Conservation (phyloP, 768 basidiomycete species). For the Sarcomyxa edulis region DNA sequence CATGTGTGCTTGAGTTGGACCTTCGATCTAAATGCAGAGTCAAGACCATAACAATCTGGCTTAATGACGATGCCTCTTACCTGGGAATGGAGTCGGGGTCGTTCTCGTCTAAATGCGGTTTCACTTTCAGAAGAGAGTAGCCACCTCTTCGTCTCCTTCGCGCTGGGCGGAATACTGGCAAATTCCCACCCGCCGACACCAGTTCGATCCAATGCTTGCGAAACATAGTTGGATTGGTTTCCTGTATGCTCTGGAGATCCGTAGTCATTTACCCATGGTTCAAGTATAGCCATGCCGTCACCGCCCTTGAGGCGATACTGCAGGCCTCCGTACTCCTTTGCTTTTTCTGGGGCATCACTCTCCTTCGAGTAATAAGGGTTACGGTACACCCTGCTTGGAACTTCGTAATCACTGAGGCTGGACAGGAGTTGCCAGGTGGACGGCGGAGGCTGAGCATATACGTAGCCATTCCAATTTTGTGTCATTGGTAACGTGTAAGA, state of each 20-base stretch:
- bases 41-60: neutral
- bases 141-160: slow-evolving; percentile 50
- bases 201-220: slow-evolving; percentile 14
- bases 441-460: slow-evolving; percentile 49
- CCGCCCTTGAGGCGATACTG: slow-evolving; percentile 68
- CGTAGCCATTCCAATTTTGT: slow-evolving; percentile 34
- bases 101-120: slow-evolving; percentile 4
- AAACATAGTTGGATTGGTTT: neutral
- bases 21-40: slow-evolving; percentile 41
- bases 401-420: slow-evolving; percentile 37
- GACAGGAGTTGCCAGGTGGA: slow-evolving; percentile 37
- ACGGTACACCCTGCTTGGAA: slow-evolving; percentile 62
- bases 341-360: slow-evolving; percentile 59
- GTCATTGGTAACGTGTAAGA: no score
- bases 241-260: neutral
- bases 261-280: slow-evolving; percentile 45
- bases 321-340: slow-evolving; percentile 77
- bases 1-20: slow-evolving; percentile 69
- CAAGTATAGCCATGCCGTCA: slow-evolving; percentile 47
- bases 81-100: slow-evolving; percentile 41
- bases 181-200: slow-evolving; percentile 77
- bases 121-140: slow-evolving; percentile 24
- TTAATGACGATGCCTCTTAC: slow-evolving; percentile 23
- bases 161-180: slow-evolving; percentile 61
- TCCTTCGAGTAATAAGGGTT: slow-evolving; percentile 77